These are phyloP conservation scores for Plasmodium blacklocki DNA, from an alignment of 169 alveolate genomes.

Conservation along the genomic window DNA sequence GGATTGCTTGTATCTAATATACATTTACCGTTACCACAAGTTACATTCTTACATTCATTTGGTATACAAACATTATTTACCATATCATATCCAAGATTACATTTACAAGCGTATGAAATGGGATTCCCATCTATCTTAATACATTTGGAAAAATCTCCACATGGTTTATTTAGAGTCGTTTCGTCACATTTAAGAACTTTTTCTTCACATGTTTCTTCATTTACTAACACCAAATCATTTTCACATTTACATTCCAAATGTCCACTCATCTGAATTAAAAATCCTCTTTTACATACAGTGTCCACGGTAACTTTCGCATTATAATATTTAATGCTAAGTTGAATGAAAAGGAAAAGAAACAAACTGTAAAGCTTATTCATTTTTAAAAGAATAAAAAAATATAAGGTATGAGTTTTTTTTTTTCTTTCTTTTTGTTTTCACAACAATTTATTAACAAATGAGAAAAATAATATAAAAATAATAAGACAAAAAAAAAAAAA, in stretches of 20 bases:
- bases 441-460: background rate
- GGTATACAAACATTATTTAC: conserved; percentile 14
- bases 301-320: conserved; percentile 29
- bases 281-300: conserved; percentile 47
- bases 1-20: conserved; percentile 9
- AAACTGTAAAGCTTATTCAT: conserved; percentile 49
- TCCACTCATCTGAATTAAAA: conserved; percentile 48
- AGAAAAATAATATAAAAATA: background rate
- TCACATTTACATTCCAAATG: conserved; percentile 60
- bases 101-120: conserved; percentile 4
- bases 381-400: conserved; percentile 1
- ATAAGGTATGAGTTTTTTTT: background rate
- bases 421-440: background rate
- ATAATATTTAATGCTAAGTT: conserved; percentile 23
- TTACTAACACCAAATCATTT: background rate
- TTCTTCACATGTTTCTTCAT: conserved; percentile 39
- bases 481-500: background rate
- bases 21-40: conserved; percentile 56
- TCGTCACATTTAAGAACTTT: conserved; percentile 15
- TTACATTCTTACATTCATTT: conserved; percentile 4
- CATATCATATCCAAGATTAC: background rate
- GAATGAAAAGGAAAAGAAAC: conserved; percentile 19
- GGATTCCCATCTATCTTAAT: background rate
- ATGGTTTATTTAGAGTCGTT: conserved; percentile 16
- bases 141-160: conserved; percentile 45